These are phyloP conservation scores for Picocystis sp. DNA, from an alignment of 163 green algal species.

Conservation along the genomic window DNA sequence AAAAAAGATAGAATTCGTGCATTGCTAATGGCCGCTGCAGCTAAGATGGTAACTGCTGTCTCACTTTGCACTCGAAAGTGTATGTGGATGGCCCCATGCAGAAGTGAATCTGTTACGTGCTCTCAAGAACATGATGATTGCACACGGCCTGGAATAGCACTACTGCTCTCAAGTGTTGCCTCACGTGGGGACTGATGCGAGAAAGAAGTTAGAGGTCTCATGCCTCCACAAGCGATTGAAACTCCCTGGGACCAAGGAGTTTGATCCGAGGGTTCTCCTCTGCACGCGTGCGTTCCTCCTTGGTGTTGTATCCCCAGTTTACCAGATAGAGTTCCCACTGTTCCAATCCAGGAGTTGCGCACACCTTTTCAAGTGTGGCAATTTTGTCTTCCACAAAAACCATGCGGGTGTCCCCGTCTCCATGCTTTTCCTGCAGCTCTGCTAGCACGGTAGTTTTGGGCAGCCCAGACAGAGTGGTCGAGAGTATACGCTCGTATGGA, in stretches of 20 bases:
- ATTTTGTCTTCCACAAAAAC: constrained; percentile 32
- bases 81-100: no score
- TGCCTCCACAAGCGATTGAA: constrained; percentile 13
- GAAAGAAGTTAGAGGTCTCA: no score
- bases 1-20: no score
- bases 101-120: no score
- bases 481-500: constrained; percentile 56
- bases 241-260: constrained; percentile 37
- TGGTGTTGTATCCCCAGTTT: constrained; percentile 91
- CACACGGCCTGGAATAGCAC: no score
- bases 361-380: constrained; percentile 26
- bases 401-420: constrained; percentile 46
- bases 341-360: constrained; percentile 27
- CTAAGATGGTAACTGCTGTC: no score
- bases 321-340: constrained; percentile 79
- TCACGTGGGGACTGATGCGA: no score
- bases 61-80: no score
- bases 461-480: constrained; percentile 17
- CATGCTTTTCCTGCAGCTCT: constrained; percentile 43
- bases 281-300: constrained; percentile 35
- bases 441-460: constrained; percentile 76
- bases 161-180: no score
- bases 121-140: no score
- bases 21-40: no score
- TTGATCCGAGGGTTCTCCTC: constrained; percentile 35